A percentile compares a stretch with the other conserved stretches of the same genome.
phyloP scores from a whole-genome alignment of 805 yeast genomes.

The Starmerella khaoyaiensis region DNA sequence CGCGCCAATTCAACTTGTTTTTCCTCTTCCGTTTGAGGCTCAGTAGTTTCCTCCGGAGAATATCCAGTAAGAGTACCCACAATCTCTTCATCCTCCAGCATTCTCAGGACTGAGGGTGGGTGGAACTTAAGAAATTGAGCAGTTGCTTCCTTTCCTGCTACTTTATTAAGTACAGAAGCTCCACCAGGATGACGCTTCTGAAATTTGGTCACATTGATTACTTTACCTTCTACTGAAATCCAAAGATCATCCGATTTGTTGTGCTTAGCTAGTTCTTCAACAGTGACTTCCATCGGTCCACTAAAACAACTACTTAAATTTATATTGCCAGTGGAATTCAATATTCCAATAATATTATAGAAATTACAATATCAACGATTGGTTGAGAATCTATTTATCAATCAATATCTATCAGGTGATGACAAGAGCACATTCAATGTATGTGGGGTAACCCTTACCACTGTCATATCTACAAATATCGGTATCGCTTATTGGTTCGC shows the following conservation, averaged over 20 bases:
- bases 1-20: constrained; percentile 26
- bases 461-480: too few species aligned
- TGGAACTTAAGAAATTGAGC: constrained; percentile 80
- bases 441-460: too few species aligned
- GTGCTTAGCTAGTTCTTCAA: constrained; percentile 38
- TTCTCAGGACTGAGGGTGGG: constrained; percentile 71
- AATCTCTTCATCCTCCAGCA: constrained; percentile 45
- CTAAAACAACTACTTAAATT: too few species aligned
- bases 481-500: too few species aligned
- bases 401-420: too few species aligned
- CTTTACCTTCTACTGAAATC: constrained; percentile 71
- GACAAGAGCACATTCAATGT: too few species aligned
- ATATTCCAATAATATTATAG: too few species aligned
- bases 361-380: too few species aligned
- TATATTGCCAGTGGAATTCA: background rate
- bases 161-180: constrained; percentile 39
- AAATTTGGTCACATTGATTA: constrained; percentile 61
- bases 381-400: too few species aligned
- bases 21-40: constrained; percentile 11
- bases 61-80: constrained; percentile 38
- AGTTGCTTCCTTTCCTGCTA: constrained; percentile 66
- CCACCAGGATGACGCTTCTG: constrained; percentile 53
- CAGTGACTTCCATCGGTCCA: constrained; percentile 9
- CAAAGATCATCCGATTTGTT: constrained; percentile 54
- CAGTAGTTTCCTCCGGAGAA: constrained; percentile 3